Conservation (phyloP, 176 grass and related monocot genomes). For the Elymus sibiricus region DNA sequence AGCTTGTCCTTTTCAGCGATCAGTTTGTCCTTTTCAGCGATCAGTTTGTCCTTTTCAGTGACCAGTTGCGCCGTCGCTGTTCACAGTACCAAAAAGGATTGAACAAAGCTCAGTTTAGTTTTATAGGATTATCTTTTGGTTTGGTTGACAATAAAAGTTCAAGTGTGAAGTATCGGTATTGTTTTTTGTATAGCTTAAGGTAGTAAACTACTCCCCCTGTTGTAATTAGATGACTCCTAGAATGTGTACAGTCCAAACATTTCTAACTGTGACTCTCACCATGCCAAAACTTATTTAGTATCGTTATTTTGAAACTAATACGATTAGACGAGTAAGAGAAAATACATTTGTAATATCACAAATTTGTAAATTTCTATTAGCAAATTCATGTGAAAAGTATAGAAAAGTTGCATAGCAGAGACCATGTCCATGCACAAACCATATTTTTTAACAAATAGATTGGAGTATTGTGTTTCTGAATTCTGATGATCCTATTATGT, state of each 20-base stretch:
- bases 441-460: neutral
- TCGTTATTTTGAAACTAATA: neutral
- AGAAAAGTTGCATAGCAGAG: neutral
- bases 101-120: neutral
- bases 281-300: neutral
- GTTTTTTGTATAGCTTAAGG: neutral
- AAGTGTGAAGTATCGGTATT: neutral
- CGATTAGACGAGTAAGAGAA: neutral
- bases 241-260: neutral
- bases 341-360: neutral
- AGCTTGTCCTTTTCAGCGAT: neutral
- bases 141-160: neutral
- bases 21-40: neutral
- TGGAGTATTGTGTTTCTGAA: neutral
- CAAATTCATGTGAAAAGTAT: neutral
- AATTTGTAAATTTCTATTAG: neutral
- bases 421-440: neutral
- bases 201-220: neutral
- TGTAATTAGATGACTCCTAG: neutral
- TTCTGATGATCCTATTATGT: neutral
- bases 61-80: neutral
- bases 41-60: neutral
- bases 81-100: neutral
- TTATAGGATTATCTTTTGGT: neutral
- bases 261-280: neutral